phyloP scores from a whole-genome alignment of 495 filamentous ascomycete species.

The Neurospora tetrasperma region DNA sequence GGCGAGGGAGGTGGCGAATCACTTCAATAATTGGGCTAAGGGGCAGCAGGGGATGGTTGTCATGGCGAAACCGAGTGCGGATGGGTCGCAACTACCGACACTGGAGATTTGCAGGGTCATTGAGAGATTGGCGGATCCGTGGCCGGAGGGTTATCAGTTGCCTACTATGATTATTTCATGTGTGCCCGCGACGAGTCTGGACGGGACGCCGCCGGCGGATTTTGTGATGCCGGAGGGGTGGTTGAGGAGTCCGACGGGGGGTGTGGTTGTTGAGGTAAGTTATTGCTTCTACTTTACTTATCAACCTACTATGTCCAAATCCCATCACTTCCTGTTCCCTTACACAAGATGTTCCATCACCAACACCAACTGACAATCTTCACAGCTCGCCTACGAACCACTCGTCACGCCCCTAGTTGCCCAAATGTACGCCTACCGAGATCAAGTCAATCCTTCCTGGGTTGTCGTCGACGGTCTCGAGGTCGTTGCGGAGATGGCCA shows the following conservation, averaged over 20 bases:
- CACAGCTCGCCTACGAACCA: slow-evolving; percentile 61
- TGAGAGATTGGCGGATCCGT: slow-evolving; percentile 45
- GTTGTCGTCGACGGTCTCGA: slow-evolving; percentile 72
- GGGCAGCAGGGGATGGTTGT: slow-evolving; percentile 20
- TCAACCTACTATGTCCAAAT: no score
- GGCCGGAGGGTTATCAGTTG: slow-evolving; percentile 52
- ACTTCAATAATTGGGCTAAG: slow-evolving; percentile 51
- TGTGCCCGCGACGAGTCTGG: slow-evolving; percentile 58
- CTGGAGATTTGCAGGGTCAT: slow-evolving; percentile 51
- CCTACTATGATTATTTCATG: slow-evolving; percentile 72
- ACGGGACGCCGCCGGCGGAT: slow-evolving; percentile 54
- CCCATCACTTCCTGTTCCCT: no score
- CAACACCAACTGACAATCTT: background rate
- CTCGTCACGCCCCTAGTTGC: slow-evolving; percentile 58
- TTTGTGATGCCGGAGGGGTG: slow-evolving; percentile 68
- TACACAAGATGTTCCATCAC: no score
- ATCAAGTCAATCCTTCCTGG: slow-evolving; percentile 55
- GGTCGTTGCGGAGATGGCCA: slow-evolving; percentile 70
- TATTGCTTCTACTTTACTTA: background rate
- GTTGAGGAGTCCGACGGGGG: slow-evolving; percentile 67
- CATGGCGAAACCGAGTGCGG: slow-evolving; percentile 9
- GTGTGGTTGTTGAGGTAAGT: slow-evolving; percentile 61
- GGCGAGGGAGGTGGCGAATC: slow-evolving; percentile 54
- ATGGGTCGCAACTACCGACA: background rate
- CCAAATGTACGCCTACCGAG: slow-evolving; percentile 48